Evolutionary conservation across 768 basidiomycete genomes (phyloP).

Genomic region (Pisolithus marmoratus): DNA sequence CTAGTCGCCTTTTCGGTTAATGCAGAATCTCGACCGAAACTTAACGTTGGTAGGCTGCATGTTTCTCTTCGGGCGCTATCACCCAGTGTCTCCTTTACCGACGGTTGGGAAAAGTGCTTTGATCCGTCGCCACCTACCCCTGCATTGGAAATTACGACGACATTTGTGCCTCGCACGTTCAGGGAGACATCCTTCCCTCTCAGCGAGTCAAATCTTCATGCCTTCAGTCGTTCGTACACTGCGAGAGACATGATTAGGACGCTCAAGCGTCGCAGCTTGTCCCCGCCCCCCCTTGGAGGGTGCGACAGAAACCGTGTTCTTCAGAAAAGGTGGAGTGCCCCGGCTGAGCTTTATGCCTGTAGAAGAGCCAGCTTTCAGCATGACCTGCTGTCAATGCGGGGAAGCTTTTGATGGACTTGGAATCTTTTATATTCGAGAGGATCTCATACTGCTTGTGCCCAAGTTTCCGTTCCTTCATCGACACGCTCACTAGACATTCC

Average conservation of each 20-base stretch:
- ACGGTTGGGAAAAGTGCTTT: slow-evolving; percentile 16
- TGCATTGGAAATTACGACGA: slow-evolving; percentile 43
- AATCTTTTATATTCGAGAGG: not conserved
- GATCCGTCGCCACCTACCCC: slow-evolving; percentile 22
- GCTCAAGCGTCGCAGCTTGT: slow-evolving; percentile 50
- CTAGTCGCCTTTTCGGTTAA: not conserved
- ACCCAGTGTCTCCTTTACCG: slow-evolving; percentile 3
- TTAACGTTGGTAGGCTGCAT: slow-evolving; percentile 37
- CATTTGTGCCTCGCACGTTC: slow-evolving; percentile 42
- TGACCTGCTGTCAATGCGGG: slow-evolving; percentile 51
- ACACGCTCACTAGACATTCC: not conserved
- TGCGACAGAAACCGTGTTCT: slow-evolving; percentile 27
- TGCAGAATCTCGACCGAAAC: slow-evolving; percentile 19
- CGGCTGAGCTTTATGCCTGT: slow-evolving; percentile 49
- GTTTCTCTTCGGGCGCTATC: slow-evolving; percentile 33
- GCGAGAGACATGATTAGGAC: slow-evolving; percentile 63
- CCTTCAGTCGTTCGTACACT: slow-evolving; percentile 50
- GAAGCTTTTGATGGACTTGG: slow-evolving; percentile 43
- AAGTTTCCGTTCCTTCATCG: not conserved
- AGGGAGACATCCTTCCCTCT: slow-evolving; percentile 40
- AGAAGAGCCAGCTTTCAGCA: slow-evolving; percentile 54
- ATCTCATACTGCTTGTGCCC: not conserved
- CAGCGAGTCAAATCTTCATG: slow-evolving; percentile 46
- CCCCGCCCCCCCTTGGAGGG: slow-evolving; percentile 13
- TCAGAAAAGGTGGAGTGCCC: slow-evolving; percentile 56